Evolutionary conservation across 306 rosid species (phyloP), one percentile per base, ranked within the genome.

Genomic region (Lablab purpureus): DNA sequence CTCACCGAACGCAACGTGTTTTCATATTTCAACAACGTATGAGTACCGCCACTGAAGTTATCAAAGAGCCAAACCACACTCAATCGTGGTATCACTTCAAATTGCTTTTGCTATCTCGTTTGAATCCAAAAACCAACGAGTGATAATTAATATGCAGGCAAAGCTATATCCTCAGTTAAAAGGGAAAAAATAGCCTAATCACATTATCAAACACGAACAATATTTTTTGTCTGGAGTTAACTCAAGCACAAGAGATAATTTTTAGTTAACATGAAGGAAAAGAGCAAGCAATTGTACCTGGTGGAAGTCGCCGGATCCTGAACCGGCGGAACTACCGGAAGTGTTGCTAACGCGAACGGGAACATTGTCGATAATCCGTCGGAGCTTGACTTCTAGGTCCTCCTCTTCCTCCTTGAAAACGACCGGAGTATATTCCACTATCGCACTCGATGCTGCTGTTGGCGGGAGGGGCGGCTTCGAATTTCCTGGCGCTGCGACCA

Each of bases 261-360:
- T 62, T 30, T 34, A 30, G 7, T 58, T 5, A 13, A 27, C 9
- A 15, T 7, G 30, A 62, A 45, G 10, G 18, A 3, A 70, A 59
- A 63, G n/a, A n/a, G n/a, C n/a, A 3, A 64, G 71, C 3, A 80
- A 4, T 11, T 60, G 34, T 83, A 95, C 99, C 98, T 93, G 97
- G 78, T 95, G 99, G 79, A 95, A 95, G 81, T 95, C 97, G 14
- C 99, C 98, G 49, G 99, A 95, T 78, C 98, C 99, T 1, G 98
- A 95, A 75, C 97, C 98, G 11, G 96, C 99, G 15, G 96, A 95
- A 56, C 99, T 93, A 17, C 97, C 99, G 58, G 98, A 95, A 11
- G 97, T 95, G 82, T 95, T 93, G 86, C 91, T 95, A 64, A 95
- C 97, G 45, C 99, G 99, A 27, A 95, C 99, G 4, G 98, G 99